Evolutionary conservation across 192 early-diverging fungal species (phyloP), one percentile per base, ranked within the genome.

Genomic region (Coemansia guatemalensis): DNA sequence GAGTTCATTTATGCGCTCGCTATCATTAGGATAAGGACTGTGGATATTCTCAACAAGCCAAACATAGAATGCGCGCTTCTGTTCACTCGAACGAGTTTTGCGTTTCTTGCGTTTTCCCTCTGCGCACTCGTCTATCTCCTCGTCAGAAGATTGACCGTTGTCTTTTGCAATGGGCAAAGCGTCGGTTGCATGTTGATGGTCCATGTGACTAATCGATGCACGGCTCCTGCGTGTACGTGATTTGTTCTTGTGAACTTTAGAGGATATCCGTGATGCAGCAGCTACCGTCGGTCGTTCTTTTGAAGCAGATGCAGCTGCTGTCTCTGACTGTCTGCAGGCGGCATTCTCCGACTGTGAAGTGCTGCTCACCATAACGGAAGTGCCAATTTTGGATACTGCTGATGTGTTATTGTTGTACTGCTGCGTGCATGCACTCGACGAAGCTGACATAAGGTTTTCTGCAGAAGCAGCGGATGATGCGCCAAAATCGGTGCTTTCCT

Each of bases 21-120:
- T 27, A 1, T 75, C 67, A 9, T 47, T 65, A 1, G 76, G 76
- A 30, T 69, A 78, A 27, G 76, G 76, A 24, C 60, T 47, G n/a
- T 72, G 49, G 5, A 72, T 62, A 21, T 78, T 30, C 17, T 65
- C 58, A 39, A 73, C 35, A 5, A 77, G 25, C 58, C 54, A 77
- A 30, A 23, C 14, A 53, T 71, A 77, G 49, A 68, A 50, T 0
- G 8, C n/a, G 1, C 53, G 55, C 27, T 65, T 60, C 48, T 68
- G 61, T 14, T 24, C 25, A n/a, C 24, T 44, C 2, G 60, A 64
- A 60, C 51, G 21, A 0, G 71, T 73, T 5, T 73, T 35, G 8
- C 71, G 58, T 53, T 71, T 71, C 27, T 41, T 35, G 2, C 23
- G 23, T 2, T 30, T 33, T 33, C 41, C 49, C 18, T 14, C 59